A percentile compares a stretch with the other conserved stretches of the same genome.
phyloP scores from a whole-genome alignment of 805 yeast genomes.

The Danielozyma ontarioensis region DNA sequence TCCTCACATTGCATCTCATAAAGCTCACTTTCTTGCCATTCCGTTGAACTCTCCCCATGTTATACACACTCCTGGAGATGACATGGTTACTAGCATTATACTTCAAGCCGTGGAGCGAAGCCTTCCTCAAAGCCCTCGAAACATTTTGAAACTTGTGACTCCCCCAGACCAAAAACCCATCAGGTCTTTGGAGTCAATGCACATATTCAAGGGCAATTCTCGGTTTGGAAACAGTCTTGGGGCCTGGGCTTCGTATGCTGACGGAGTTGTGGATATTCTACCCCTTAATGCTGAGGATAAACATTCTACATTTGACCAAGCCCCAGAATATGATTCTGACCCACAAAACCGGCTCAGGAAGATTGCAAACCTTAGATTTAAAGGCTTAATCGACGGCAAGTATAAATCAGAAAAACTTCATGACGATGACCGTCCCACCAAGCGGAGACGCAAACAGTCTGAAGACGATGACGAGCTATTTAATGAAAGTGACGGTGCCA shows the following conservation, averaged over 20 bases:
- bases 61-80: conserved; percentile 48
- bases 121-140: conserved; percentile 40
- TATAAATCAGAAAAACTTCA: conserved; percentile 31
- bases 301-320: conserved; percentile 33
- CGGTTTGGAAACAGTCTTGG: conserved; percentile 61
- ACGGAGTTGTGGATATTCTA: conserved; percentile 56
- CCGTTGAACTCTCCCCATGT: conserved; percentile 65
- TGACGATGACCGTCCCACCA: conserved; percentile 37
- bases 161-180: conserved; percentile 31
- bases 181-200: conserved; percentile 50
- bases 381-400: conserved; percentile 44
- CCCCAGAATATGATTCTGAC: conserved; percentile 4
- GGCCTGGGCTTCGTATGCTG: conserved; percentile 70
- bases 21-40: conserved; percentile 61
- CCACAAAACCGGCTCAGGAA: conserved; percentile 19
- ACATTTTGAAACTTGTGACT: conserved; percentile 34
- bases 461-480: conserved; percentile 13
- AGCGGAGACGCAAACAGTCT: conserved; percentile 3
- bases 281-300: conserved; percentile 47
- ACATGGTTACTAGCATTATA: conserved; percentile 45
- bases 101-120: conserved; percentile 57
- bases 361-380: conserved; percentile 55
- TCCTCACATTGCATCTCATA: conserved; percentile 48
- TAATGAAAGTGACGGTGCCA: conserved; percentile 10
- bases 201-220: conserved; percentile 55